phyloP scores from a whole-genome alignment of 1,284 basidiomycete genomes.

The Neolentinus lepideus region DNA sequence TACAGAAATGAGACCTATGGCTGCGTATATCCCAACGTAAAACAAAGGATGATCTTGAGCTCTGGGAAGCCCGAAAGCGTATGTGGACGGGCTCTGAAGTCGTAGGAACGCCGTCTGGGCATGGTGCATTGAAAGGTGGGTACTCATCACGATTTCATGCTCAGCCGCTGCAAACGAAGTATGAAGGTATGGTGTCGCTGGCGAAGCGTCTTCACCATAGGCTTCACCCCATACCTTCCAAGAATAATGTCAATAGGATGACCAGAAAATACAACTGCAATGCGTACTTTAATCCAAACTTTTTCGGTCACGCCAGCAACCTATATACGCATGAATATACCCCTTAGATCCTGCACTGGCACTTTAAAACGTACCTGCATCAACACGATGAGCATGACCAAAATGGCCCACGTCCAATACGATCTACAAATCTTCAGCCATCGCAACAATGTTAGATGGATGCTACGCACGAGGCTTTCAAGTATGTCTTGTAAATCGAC shows the following conservation, averaged over 20 bases:
- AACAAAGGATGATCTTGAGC: slow-evolving; percentile 53
- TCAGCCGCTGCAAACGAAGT: slow-evolving; percentile 23
- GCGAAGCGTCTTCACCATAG: slow-evolving; percentile 26
- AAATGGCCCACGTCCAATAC: slow-evolving; percentile 57
- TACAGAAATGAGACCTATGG: slow-evolving; percentile 41
- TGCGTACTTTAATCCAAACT: slow-evolving; percentile 64
- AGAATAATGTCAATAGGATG: not conserved
- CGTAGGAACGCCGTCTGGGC: slow-evolving; percentile 16
- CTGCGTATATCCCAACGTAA: slow-evolving; percentile 56
- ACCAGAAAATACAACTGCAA: slow-evolving; percentile 8
- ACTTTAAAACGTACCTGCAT: slow-evolving; percentile 25
- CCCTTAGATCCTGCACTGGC: not conserved
- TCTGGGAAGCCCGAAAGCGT: slow-evolving; percentile 25
- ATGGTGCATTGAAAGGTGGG: slow-evolving; percentile 30
- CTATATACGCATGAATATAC: slow-evolving; percentile 10
- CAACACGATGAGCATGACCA: slow-evolving; percentile 41
- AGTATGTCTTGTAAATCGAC: slow-evolving; percentile 73
- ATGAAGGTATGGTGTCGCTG: slow-evolving; percentile 17
- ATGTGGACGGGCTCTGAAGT: slow-evolving; percentile 8
- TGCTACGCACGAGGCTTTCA: slow-evolving; percentile 51
- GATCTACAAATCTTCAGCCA: slow-evolving; percentile 32
- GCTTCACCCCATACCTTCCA: slow-evolving; percentile 52
- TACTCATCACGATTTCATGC: slow-evolving; percentile 29
- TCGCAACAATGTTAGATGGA: not conserved
- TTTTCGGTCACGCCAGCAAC: slow-evolving; percentile 49